Conservation (phyloP, 202 grass and related monocot species). For the Setaria viridis region DNA sequence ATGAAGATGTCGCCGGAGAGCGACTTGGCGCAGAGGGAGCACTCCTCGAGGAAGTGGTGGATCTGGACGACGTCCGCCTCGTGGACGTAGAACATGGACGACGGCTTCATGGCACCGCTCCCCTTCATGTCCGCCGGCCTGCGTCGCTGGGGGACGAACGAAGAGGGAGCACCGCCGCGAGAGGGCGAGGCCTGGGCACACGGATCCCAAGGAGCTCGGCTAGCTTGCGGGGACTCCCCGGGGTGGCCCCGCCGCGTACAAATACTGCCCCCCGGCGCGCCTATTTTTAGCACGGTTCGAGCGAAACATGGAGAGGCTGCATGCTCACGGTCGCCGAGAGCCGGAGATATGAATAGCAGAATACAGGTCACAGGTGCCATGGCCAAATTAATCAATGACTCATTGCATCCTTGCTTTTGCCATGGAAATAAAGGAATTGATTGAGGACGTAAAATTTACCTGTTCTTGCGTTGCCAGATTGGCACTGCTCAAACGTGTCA, state of each 20-base stretch:
- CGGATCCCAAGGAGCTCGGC: constrained; percentile 47
- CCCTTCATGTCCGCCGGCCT: constrained; percentile 46
- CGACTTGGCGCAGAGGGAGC: constrained; percentile 73
- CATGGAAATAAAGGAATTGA: too few species aligned
- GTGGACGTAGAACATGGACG: constrained; percentile 72
- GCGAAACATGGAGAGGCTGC: constrained; percentile 37
- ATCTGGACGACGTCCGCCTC: constrained; percentile 44
- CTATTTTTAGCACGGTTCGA: constrained; percentile 44
- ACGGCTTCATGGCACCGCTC: constrained; percentile 50
- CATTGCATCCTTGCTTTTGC: background rate
- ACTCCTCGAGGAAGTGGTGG: constrained; percentile 81
- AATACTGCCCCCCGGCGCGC: constrained; percentile 31
- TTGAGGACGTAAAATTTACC: too few species aligned
- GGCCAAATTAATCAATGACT: background rate
- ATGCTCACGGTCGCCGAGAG: background rate
- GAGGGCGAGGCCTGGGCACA: constrained; percentile 40
- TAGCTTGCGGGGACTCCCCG: constrained; percentile 23
- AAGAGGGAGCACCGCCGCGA: constrained; percentile 50
- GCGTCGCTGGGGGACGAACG: constrained; percentile 25
- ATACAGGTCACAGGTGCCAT: background rate
- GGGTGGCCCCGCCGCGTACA: constrained; percentile 2
- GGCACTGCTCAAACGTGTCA: background rate
- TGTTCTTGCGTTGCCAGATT: background rate
- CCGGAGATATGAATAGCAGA: constrained; percentile 36
- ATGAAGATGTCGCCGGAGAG: constrained; percentile 93